A percentile compares a stretch with the other conserved stretches of the same genome.
Conservation (phyloP, 139 green algal species). For the Gonium pectorale region DNA sequence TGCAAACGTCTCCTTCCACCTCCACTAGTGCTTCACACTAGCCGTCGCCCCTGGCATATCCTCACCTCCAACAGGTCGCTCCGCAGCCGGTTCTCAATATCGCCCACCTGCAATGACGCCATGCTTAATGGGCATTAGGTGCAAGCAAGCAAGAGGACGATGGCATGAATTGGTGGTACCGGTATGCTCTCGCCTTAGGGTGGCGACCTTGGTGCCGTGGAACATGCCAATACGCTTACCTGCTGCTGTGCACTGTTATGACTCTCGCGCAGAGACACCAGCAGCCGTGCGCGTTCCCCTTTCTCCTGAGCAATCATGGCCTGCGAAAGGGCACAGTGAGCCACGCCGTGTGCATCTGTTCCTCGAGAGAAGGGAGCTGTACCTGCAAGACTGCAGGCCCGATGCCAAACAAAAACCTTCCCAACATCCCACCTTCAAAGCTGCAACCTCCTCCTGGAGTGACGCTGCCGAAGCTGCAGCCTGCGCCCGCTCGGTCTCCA, state of each 20-base stretch:
- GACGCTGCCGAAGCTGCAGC: conserved; percentile 21
- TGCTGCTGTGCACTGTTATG: conserved; percentile 8
- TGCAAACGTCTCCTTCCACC: no score
- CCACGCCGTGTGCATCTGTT: no score
- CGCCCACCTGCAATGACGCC: not conserved
- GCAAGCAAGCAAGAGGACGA: not conserved
- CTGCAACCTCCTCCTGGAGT: conserved; percentile 28
- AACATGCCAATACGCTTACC: no score
- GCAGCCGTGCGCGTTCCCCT: conserved; percentile 46
- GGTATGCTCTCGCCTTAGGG: no score
- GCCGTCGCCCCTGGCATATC: no score
- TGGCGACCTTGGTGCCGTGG: no score
- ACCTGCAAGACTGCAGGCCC: no score
- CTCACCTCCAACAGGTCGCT: conserved; percentile 17
- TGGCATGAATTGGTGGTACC: no score
- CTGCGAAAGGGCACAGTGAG: no score
- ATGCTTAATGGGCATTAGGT: not conserved
- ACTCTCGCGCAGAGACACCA: conserved; percentile 41
- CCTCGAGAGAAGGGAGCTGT: no score
- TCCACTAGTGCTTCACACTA: no score
- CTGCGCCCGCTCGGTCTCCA: conserved; percentile 52
- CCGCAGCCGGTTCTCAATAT: conserved; percentile 16
- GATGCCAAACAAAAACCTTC: no score
- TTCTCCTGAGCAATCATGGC: conserved; percentile 46
- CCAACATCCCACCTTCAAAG: conserved; percentile 37